phyloP scores from a whole-genome alignment of 257 asterid species.

The Gentiana straminea region DNA sequence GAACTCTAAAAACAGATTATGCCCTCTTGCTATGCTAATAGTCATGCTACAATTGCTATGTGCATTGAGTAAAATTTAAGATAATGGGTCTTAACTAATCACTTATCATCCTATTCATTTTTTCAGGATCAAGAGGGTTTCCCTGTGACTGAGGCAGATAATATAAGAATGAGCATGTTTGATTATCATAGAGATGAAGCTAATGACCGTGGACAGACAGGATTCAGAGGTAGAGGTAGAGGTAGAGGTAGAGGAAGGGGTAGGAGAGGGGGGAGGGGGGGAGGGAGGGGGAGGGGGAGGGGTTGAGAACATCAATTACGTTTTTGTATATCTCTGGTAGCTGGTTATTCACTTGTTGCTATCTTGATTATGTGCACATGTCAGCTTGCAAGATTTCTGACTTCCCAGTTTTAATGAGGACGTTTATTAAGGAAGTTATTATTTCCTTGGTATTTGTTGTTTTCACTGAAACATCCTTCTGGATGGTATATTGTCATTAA shows the following conservation, averaged over 20 bases:
- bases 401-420: no score
- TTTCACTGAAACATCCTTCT: background rate
- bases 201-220: conserved; percentile 26
- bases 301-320: conserved; percentile 8
- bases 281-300: conserved; percentile 32
- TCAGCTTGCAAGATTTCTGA: background rate
- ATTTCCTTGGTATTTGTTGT: background rate
- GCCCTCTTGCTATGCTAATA: no score
- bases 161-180: conserved; percentile 70
- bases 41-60: no score
- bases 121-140: conserved; percentile 41
- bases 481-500: background rate
- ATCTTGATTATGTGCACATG: background rate
- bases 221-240: conserved; percentile 53
- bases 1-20: no score
- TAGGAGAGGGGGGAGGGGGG: conserved; percentile 12
- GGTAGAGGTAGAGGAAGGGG: conserved; percentile 55
- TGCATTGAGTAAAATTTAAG: no score
- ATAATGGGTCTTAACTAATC: background rate
- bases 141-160: conserved; percentile 35
- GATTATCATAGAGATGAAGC: conserved; percentile 50
- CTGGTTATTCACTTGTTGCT: background rate
- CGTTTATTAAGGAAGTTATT: no score
- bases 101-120: conserved; percentile 7
- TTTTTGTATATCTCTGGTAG: background rate